Conservation (phyloP, 768 basidiomycete genomes). For the Lactifluus volemus region DNA sequence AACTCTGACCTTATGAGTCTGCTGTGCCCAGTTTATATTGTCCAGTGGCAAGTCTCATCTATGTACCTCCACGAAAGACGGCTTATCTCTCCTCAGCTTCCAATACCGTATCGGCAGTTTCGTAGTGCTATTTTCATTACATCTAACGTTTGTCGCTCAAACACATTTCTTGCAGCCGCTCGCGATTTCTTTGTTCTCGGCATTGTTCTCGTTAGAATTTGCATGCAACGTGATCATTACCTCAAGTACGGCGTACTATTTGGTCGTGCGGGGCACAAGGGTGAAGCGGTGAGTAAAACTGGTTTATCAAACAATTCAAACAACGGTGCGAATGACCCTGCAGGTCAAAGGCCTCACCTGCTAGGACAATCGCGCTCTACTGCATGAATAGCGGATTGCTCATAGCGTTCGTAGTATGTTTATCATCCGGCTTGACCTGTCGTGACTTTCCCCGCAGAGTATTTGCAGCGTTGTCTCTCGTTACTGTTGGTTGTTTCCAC, state of each 20-base stretch:
- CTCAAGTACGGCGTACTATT: constrained; percentile 2
- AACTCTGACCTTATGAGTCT: background rate
- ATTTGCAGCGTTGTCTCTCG: background rate
- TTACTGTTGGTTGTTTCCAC: background rate
- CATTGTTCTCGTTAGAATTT: background rate
- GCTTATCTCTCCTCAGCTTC: background rate
- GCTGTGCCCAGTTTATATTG: background rate
- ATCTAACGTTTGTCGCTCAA: background rate
- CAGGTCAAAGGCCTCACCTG: background rate
- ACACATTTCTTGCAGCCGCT: background rate
- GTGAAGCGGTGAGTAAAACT: background rate
- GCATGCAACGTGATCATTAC: background rate
- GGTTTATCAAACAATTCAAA: background rate
- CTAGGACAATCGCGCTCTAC: background rate
- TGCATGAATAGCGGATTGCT: background rate
- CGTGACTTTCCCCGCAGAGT: background rate
- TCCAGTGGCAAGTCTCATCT: background rate
- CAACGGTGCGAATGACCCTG: too few species aligned
- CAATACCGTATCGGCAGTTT: background rate
- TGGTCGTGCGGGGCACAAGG: background rate
- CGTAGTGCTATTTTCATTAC: background rate
- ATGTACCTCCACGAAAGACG: too few species aligned
- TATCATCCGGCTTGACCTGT: background rate
- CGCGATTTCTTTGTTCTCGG: background rate
- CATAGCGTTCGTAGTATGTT: background rate